A percentile compares a stretch with the other conserved stretches of the same genome.
Evolutionary conservation across 768 basidiomycete genomes (phyloP).

Genomic region (Leccinum pellstonianum): DNA sequence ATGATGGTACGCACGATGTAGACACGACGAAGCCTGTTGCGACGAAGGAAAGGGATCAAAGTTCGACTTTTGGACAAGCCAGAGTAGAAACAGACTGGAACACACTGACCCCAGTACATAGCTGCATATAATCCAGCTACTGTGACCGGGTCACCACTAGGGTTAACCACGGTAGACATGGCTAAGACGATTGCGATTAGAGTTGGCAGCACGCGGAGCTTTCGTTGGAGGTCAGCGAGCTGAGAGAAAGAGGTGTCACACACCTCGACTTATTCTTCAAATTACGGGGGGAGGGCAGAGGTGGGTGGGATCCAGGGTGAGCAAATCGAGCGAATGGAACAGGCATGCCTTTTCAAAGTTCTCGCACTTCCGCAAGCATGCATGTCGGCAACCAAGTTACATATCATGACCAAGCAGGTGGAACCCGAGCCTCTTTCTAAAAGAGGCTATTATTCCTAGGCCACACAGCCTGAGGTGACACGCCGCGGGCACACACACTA

Average conservation of each 20-base stretch:
- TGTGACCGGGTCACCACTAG: not conserved
- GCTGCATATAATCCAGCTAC: slow-evolving; percentile 15
- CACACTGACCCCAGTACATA: slow-evolving; percentile 18
- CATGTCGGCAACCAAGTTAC: not conserved
- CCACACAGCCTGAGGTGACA: not conserved
- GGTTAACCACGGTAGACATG: slow-evolving; percentile 9
- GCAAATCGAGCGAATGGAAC: not conserved
- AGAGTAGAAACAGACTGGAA: not conserved
- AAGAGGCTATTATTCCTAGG: not conserved
- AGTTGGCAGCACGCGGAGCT: not conserved
- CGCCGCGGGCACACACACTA: not conserved
- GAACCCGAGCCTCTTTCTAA: not conserved
- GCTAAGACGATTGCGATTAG: not conserved
- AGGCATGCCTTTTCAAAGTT: not conserved
- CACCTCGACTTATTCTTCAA: not conserved
- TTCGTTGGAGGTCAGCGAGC: not conserved
- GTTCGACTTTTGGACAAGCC: not conserved
- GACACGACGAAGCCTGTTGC: slow-evolving; percentile 16
- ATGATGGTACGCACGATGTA: slow-evolving; percentile 10
- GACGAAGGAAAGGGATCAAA: not conserved
- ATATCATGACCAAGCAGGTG: not conserved
- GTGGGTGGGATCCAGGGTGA: not conserved
- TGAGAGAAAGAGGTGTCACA: not conserved
- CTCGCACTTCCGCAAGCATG: not conserved
- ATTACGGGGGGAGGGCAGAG: not conserved